phyloP scores from a whole-genome alignment of 768 basidiomycete species.

The Mycena indigotica region DNA sequence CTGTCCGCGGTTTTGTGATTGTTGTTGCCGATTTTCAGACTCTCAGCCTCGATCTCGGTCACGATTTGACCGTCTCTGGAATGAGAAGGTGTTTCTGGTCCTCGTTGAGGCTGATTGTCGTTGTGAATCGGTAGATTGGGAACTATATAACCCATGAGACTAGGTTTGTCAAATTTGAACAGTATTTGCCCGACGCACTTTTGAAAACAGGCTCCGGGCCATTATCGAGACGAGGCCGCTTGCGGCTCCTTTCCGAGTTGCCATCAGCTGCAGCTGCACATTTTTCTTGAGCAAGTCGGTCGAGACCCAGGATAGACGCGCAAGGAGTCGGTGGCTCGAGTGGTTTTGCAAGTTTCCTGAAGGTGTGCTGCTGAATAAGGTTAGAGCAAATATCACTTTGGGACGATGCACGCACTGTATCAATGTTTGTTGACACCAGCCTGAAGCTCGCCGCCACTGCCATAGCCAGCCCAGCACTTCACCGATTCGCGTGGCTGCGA shows the following conservation, averaged over 20 bases:
- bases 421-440: no score
- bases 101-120: conserved; percentile 68
- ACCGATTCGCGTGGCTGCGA: no score
- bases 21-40: conserved; percentile 49
- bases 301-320: conserved; percentile 81
- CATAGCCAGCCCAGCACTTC: no score
- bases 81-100: conserved; percentile 92
- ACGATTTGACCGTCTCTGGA: conserved; percentile 88
- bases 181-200: conserved; percentile 57
- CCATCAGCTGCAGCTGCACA: conserved; percentile 59
- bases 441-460: no score
- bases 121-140: conserved; percentile 69
- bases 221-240: conserved; percentile 65
- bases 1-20: no score
- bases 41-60: conserved; percentile 49
- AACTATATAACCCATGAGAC: conserved; percentile 52
- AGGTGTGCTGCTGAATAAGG: conserved; percentile 78
- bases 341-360: conserved; percentile 72
- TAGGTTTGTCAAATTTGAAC: neutral
- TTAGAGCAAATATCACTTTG: no score
- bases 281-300: conserved; percentile 88
- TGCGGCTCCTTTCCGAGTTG: conserved; percentile 55
- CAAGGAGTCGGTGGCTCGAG: conserved; percentile 78
- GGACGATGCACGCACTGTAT: no score
- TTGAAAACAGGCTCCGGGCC: conserved; percentile 81